phyloP scores from a whole-genome alignment of 805 yeast species.

The Lachancea thermotolerans region DNA sequence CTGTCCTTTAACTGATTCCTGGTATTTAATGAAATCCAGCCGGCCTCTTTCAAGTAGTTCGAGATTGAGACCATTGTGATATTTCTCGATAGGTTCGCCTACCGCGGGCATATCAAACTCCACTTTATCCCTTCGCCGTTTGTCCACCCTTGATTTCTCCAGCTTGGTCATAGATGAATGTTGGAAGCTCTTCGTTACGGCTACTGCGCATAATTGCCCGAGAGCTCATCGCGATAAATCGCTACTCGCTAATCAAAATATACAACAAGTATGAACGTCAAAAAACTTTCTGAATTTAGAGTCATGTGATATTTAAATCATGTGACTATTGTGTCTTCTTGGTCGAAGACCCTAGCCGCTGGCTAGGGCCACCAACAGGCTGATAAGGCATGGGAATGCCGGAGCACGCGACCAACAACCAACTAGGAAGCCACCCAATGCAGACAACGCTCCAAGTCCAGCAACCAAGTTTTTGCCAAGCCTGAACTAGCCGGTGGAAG shows the following conservation, averaged over 20 bases:
- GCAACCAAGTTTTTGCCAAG: constrained; percentile 64
- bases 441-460: constrained; percentile 81
- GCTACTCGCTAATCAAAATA: neutral
- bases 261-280: neutral
- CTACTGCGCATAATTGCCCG: neutral
- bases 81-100: constrained; percentile 2
- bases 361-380: neutral
- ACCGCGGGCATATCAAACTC: constrained; percentile 9
- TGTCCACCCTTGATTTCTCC: constrained; percentile 12
- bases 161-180: constrained; percentile 4
- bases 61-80: constrained; percentile 4
- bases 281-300: neutral
- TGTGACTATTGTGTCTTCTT: neutral
- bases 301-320: neutral
- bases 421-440: constrained; percentile 77
- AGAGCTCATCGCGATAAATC: neutral
- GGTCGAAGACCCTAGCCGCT: neutral
- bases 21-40: constrained; percentile 16
- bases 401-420: constrained; percentile 46
- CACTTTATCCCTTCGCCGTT: constrained; percentile 9
- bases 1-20: constrained; percentile 21
- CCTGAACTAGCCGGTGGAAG: constrained; percentile 46
- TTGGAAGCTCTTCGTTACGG: neutral
- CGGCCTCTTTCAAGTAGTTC: constrained; percentile 21
- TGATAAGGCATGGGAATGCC: neutral